Base-by-base conservation (phyloP, 2,329 filamentous ascomycete species). In the Helicocarpus griseus region DNA sequence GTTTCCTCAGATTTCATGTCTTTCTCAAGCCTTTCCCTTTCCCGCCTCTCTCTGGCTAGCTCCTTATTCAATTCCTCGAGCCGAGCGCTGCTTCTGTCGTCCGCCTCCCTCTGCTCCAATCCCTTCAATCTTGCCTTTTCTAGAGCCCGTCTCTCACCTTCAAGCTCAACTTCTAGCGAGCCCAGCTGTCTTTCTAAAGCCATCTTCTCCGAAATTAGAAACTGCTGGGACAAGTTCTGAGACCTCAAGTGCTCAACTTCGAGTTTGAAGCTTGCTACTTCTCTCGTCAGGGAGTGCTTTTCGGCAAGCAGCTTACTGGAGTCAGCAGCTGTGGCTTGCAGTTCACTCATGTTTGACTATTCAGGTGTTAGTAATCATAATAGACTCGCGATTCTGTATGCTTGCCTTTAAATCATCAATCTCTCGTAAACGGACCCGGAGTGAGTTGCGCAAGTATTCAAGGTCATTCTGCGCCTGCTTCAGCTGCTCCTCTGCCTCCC, bases 151-250 rank as follows among this genome's bases (percentile, higher is more conserved):
- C 82, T 91, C 64, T 93, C 87, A 58, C 86, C 87, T 57, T 90
- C 87, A 2, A 95, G 76, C 60, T 95, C 86, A 40, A 88, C 82
- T 65, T 95, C 86, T 2, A 90, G 68, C 1, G 84, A 82, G 61
- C 78, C 84, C 24, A 95, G 68, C 67, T 93, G 87, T 44, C 86
- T 83, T 63, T 93, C 84, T 13, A 96, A 70, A 1, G 85, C 78
- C 44, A 91, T 75, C 66, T 94, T 95, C 63, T 95, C 89, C 1
- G 85, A 76, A n/a, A 94, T 73, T 11, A 87, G 72, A 2, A 79
- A 77, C 61, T 89, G 83, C 49, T 90, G 81, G 13, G 75, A 73
- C 28, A 72, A 67, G 19, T 73, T 73, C 63, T 85, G 81, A 5
- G 77, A 72, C 57, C 75, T 77, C 13, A 85, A 68, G 61, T 81